These are phyloP conservation scores for Fusarium fujikuroi DNA, from an alignment of 2,329 filamentous ascomycete genomes.

Conservation along the genomic window DNA sequence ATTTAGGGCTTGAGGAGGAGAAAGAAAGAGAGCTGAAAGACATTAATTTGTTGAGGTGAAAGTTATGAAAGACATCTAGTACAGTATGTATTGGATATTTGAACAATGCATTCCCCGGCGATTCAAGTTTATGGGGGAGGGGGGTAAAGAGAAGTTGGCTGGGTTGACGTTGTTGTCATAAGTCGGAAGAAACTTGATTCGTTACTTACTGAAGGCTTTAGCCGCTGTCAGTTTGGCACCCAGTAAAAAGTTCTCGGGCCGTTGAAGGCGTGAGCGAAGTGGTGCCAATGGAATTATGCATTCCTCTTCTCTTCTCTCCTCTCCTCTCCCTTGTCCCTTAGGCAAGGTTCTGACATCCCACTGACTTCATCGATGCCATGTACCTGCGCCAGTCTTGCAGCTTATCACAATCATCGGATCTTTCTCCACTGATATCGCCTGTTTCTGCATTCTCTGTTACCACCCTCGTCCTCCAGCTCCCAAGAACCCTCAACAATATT, in stretches of 20 bases:
- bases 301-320: constrained; percentile 1
- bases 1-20: constrained; percentile 26
- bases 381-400: constrained; percentile 42
- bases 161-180: constrained; percentile 4
- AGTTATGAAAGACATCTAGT: background rate
- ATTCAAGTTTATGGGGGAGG: constrained; percentile 6
- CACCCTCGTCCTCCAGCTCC: background rate
- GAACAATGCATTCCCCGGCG: background rate
- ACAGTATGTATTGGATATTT: background rate
- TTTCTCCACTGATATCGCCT: constrained; percentile 12
- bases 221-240: constrained; percentile 28
- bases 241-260: constrained; percentile 36
- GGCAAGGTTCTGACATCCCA: constrained; percentile 14
- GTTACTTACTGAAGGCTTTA: background rate
- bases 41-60: constrained; percentile 6
- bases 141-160: constrained; percentile 10
- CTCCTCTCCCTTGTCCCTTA: constrained; percentile 4
- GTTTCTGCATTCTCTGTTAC: constrained; percentile 10
- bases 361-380: constrained; percentile 37
- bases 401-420: constrained; percentile 28
- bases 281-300: constrained; percentile 32
- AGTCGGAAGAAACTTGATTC: constrained; percentile 33
- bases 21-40: background rate
- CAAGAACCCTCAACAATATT: constrained; percentile 8
- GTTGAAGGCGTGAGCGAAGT: constrained; percentile 25